phyloP scores from a whole-genome alignment of 805 yeast species.

The Candida orba region DNA sequence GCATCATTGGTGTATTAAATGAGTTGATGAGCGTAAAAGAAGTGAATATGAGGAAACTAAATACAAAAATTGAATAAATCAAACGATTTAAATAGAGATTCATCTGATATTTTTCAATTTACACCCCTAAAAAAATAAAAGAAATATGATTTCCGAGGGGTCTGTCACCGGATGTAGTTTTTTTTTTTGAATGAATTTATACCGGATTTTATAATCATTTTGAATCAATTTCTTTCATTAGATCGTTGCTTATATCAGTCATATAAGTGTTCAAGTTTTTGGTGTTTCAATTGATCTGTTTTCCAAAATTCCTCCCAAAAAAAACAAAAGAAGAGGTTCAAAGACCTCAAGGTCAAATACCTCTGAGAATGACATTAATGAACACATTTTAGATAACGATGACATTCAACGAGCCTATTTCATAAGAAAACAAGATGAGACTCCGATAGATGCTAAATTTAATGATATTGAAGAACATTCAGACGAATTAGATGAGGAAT shows the following conservation, averaged over 20 bases:
- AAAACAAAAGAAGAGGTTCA: slow-evolving; percentile 15
- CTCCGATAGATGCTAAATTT: background rate
- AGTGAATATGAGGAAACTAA: too few species aligned
- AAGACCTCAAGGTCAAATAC: slow-evolving; percentile 16
- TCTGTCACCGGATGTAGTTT: too few species aligned
- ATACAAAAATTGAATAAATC: background rate
- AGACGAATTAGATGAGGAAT: slow-evolving; percentile 13
- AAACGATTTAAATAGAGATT: background rate
- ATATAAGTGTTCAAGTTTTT: background rate
- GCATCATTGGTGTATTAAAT: too few species aligned
- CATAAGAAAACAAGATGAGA: background rate
- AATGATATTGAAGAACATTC: background rate
- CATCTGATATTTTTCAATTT: background rate
- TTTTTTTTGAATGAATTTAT: too few species aligned
- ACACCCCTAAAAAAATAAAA: slow-evolving; percentile 1
- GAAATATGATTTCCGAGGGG: too few species aligned
- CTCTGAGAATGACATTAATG: background rate
- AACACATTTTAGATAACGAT: slow-evolving; percentile 3
- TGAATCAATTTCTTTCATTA: too few species aligned
- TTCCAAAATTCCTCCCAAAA: slow-evolving; percentile 11
- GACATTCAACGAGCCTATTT: background rate
- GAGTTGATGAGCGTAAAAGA: too few species aligned
- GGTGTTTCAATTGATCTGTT: background rate
- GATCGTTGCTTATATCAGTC: background rate
- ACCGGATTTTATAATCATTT: background rate